phyloP scores from a whole-genome alignment of 2,329 filamentous ascomycete species.

The Volutella citrinella region DNA sequence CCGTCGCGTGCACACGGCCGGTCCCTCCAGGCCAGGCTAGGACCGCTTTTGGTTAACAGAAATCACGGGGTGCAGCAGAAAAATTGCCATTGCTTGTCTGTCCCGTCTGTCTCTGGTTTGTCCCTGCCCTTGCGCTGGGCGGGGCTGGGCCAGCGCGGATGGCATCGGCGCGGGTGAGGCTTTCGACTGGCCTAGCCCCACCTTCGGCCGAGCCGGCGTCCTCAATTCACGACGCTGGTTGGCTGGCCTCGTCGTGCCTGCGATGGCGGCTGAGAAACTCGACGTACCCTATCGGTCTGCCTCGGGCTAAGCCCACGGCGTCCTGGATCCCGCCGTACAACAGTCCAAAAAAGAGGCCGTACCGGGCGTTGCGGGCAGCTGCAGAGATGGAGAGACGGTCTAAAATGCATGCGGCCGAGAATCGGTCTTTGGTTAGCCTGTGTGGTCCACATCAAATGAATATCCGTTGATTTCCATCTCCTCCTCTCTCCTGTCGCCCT shows the following conservation, averaged over 20 bases:
- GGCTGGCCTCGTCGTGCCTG: constrained; percentile 10
- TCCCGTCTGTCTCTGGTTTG: too few species aligned
- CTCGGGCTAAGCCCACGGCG: constrained; percentile 63
- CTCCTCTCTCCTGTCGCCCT: neutral
- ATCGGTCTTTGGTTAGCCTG: too few species aligned
- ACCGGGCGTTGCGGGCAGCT: constrained; percentile 73
- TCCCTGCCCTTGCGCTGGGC: too few species aligned
- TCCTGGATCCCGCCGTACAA: constrained; percentile 82
- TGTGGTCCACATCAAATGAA: too few species aligned
- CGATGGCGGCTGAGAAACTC: constrained; percentile 56
- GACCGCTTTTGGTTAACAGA: too few species aligned
- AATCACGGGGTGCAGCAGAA: too few species aligned
- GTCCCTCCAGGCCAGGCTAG: too few species aligned
- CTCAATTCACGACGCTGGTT: constrained; percentile 12
- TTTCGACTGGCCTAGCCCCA: constrained; percentile 6
- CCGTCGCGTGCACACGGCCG: too few species aligned
- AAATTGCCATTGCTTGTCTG: too few species aligned
- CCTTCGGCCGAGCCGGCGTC: constrained; percentile 6
- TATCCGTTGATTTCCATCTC: constrained; percentile 24
- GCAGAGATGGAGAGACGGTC: constrained; percentile 78
- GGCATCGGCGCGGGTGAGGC: constrained; percentile 14
- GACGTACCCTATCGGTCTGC: constrained; percentile 72
- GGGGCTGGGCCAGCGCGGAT: too few species aligned
- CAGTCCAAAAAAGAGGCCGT: constrained; percentile 75
- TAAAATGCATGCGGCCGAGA: too few species aligned